Percentiles rank a stretch among this genome's conserved stretches.
Evolutionary conservation across 2,329 filamentous ascomycete species (phyloP).

Genomic region (Endoconidiophora laricicola): DNA sequence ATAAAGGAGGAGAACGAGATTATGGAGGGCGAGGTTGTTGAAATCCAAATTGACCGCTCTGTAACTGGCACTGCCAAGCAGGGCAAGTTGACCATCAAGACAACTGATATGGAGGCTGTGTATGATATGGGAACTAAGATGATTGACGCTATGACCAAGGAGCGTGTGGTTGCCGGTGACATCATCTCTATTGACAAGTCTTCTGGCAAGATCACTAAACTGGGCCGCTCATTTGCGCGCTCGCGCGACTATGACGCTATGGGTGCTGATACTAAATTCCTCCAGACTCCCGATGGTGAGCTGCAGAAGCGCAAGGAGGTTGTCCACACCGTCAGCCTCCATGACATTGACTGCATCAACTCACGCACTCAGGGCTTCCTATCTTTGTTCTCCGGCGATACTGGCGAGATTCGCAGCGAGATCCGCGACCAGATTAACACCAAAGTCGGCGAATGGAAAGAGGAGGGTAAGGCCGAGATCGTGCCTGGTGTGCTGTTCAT

Average conservation of each 20-base stretch:
- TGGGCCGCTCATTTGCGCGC: conserved; percentile 84
- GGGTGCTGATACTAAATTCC: conserved; percentile 95
- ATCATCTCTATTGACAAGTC: conserved; percentile 98
- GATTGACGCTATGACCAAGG: conserved; percentile 99
- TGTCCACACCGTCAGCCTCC: conserved; percentile 87
- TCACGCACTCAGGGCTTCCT: conserved; percentile 96
- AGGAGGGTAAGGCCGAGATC: conserved; percentile 97
- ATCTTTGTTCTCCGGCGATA: conserved; percentile 93
- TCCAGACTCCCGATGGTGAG: conserved; percentile 94
- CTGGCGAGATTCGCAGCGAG: conserved; percentile 91
- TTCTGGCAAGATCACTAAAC: conserved; percentile 92
- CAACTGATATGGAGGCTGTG: conserved; percentile 97
- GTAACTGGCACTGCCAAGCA: conserved; percentile 95
- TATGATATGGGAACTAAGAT: conserved; percentile 99
- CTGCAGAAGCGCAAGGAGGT: conserved; percentile 94
- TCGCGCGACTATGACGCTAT: conserved; percentile 98
- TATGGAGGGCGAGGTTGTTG: conserved; percentile 96
- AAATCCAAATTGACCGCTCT: conserved; percentile 95
- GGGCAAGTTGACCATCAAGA: conserved; percentile 98
- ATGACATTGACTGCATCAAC: conserved; percentile 99
- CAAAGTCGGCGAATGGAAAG: conserved; percentile 97
- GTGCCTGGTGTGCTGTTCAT: conserved; percentile 96
- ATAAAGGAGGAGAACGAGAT: conserved; percentile 99
- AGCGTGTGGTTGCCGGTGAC: conserved; percentile 96
- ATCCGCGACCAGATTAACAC: conserved; percentile 98